A percentile compares a stretch with the other conserved stretches of the same genome.
Evolutionary conservation across 1,284 basidiomycete species (phyloP).

Genomic region (Nidula niveotomentosa): DNA sequence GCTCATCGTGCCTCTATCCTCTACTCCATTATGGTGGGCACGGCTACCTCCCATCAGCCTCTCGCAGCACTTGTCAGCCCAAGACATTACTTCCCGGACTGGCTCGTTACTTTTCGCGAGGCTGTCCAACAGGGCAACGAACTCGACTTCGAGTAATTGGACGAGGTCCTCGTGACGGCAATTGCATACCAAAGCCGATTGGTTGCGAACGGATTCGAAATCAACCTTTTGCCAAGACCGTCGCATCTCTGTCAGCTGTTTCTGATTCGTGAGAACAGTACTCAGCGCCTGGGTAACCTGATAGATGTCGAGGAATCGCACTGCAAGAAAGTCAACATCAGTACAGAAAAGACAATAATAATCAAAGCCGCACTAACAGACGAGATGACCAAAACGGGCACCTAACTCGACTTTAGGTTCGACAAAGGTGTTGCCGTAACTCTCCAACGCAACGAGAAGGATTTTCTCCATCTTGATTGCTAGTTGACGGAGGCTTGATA

Average conservation of each 20-base stretch:
- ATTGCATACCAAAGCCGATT: constrained; percentile 88
- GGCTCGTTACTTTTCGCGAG: constrained; percentile 74
- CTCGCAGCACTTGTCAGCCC: constrained; percentile 88
- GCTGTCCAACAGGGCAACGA: constrained; percentile 72
- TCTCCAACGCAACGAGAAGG: constrained; percentile 74
- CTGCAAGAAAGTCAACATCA: constrained; percentile 33
- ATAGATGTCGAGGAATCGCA: constrained; percentile 87
- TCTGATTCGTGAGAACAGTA: constrained; percentile 82
- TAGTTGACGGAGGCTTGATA: constrained; percentile 73
- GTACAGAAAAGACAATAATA: constrained; percentile 7
- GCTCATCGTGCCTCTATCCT: constrained; percentile 81
- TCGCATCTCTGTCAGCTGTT: constrained; percentile 82
- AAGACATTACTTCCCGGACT: constrained; percentile 83
- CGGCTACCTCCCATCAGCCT: constrained; percentile 72
- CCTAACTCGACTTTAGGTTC: constrained; percentile 89
- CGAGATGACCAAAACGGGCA: constrained; percentile 84
- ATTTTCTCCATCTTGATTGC: constrained; percentile 93
- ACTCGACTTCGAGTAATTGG: constrained; percentile 82
- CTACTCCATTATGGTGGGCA: constrained; percentile 42
- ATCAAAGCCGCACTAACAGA: constrained; percentile 55
- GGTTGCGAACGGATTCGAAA: constrained; percentile 87
- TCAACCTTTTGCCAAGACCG: constrained; percentile 85
- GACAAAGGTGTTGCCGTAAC: constrained; percentile 86
- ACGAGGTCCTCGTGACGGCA: constrained; percentile 87
- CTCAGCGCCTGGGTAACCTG: constrained; percentile 86